Percentiles rank a stretch among this genome's conserved stretches.
Evolutionary conservation across 225 moss, liverwort and hornwort species (phyloP).

Genomic region (Bryoerythrophyllum caledonicum): DNA sequence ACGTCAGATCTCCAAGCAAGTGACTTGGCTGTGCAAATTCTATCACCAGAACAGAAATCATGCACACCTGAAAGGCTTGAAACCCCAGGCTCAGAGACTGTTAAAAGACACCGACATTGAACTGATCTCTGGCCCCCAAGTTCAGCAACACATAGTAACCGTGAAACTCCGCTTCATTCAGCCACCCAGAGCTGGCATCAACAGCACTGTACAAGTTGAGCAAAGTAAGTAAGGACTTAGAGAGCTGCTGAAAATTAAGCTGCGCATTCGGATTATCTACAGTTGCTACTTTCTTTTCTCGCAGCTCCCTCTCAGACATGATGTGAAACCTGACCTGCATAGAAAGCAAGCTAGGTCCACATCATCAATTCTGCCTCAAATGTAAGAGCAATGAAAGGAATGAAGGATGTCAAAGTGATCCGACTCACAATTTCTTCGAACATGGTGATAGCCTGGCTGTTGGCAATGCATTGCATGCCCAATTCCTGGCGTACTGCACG

Average conservation of each 20-base stretch:
- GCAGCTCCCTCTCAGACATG: conserved; percentile 82
- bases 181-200: conserved; percentile 46
- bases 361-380: conserved; percentile 1
- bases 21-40: neutral
- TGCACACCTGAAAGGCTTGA: neutral
- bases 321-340: conserved; percentile 94
- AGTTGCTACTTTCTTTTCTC: conserved; percentile 52
- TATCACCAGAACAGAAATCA: neutral
- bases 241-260: conserved; percentile 91
- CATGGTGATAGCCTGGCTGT: conserved; percentile 73
- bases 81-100: neutral
- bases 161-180: conserved; percentile 81
- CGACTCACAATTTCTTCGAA: conserved; percentile 86
- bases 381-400: conserved; percentile 1
- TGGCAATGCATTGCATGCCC: conserved; percentile 88
- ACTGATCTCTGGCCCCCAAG: conserved; percentile 69
- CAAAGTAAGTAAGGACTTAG: conserved; percentile 76
- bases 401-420: neutral
- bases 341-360: neutral
- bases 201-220: conserved; percentile 74
- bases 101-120: conserved; percentile 43
- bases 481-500: conserved; percentile 94
- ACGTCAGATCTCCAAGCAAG: conserved; percentile 5
- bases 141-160: conserved; percentile 87
- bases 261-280: conserved; percentile 73